Evolutionary conservation across 768 basidiomycete species (phyloP).

Genomic region (Rhizopogon vinicolor): DNA sequence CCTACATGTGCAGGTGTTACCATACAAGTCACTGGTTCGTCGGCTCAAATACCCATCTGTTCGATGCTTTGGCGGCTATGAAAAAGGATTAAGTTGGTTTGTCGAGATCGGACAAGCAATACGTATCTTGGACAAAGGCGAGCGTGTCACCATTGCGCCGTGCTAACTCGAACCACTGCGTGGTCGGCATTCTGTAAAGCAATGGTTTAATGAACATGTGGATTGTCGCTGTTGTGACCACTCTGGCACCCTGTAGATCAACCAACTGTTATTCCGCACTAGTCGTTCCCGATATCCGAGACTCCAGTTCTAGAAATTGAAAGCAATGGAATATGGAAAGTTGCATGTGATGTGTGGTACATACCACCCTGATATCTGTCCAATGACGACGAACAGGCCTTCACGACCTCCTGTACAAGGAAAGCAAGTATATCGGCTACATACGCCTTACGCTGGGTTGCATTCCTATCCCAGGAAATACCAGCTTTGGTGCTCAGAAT

Average conservation of each 20-base stretch:
- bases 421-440: too few species aligned
- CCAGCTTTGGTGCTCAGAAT: too few species aligned
- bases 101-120: constrained; percentile 56
- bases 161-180: constrained; percentile 21
- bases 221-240: background rate
- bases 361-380: too few species aligned
- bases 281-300: background rate
- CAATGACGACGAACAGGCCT: too few species aligned
- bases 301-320: background rate
- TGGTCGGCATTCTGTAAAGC: background rate
- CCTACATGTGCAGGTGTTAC: constrained; percentile 67
- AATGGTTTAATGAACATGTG: background rate
- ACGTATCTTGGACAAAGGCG: constrained; percentile 51
- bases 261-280: background rate
- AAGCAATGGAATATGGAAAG: too few species aligned
- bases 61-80: constrained; percentile 31
- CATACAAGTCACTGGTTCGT: constrained; percentile 43
- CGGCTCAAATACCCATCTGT: constrained; percentile 47
- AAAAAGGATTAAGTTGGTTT: constrained; percentile 77
- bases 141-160: constrained; percentile 38
- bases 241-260: background rate
- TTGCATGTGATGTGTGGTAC: too few species aligned
- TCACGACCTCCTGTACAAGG: too few species aligned
- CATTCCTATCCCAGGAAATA: too few species aligned
- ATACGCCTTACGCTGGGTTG: too few species aligned